Evolutionary conservation across 2,329 filamentous ascomycete species (phyloP).

Genomic region (Cordyceps cicadae): DNA sequence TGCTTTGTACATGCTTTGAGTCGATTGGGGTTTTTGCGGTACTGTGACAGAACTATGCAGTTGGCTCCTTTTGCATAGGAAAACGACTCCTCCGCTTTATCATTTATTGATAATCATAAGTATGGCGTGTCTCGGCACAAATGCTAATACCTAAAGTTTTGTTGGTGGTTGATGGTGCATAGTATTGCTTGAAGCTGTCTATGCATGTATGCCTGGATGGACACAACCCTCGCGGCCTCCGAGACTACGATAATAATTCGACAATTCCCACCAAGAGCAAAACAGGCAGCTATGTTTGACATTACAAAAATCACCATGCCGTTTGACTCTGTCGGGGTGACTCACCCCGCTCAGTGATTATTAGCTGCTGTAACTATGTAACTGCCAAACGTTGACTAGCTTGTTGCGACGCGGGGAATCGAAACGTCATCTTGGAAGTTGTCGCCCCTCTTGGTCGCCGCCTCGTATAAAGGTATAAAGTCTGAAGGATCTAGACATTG

Average conservation of each 20-base stretch:
- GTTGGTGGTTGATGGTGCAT: too few species aligned
- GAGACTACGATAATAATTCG: neutral
- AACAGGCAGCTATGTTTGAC: too few species aligned
- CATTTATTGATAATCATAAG: neutral
- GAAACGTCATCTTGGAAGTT: neutral
- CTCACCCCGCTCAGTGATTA: neutral
- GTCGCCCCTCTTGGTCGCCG: neutral
- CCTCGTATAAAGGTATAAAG: neutral
- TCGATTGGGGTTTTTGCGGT: neutral
- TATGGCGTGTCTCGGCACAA: too few species aligned
- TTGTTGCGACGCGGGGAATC: neutral
- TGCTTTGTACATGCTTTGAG: constrained; percentile 17
- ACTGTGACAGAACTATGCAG: neutral
- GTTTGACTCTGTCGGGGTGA: constrained; percentile 8
- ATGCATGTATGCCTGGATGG: too few species aligned
- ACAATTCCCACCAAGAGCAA: neutral
- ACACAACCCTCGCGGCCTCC: too few species aligned
- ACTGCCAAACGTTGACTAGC: neutral
- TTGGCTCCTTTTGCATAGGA: neutral
- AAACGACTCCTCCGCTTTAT: neutral
- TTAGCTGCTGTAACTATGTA: neutral
- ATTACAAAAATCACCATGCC: too few species aligned
- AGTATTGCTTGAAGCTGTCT: too few species aligned
- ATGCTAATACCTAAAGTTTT: too few species aligned
- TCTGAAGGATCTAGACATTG: too few species aligned